Conservation (phyloP, 441 rosid genomes). For the Syzygium malaccense region DNA sequence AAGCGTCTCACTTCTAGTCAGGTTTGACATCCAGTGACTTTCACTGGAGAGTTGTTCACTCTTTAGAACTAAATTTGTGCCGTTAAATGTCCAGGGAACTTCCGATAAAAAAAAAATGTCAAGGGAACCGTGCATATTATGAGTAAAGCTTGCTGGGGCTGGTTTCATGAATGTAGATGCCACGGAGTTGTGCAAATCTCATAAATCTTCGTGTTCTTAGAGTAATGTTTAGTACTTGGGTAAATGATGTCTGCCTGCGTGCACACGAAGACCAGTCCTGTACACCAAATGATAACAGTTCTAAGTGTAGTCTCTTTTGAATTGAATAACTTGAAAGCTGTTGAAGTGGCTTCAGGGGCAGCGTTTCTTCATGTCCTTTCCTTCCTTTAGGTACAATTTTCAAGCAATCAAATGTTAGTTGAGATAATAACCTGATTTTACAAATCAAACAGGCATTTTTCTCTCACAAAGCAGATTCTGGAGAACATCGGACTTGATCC, state of each 20-base stretch:
- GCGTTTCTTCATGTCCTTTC: neutral
- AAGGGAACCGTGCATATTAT: neutral
- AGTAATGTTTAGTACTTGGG: neutral
- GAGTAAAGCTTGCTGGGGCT: neutral
- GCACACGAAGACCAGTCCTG: neutral
- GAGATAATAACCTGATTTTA: neutral
- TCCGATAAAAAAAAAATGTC: neutral
- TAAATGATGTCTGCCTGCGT: neutral
- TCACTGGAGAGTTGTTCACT: neutral
- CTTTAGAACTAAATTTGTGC: neutral
- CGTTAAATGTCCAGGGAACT: neutral
- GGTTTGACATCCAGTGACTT: neutral
- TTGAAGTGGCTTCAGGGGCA: neutral
- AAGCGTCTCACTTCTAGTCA: neutral
- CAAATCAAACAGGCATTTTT: conserved; percentile 58
- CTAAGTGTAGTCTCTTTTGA: neutral
- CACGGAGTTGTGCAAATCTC: neutral
- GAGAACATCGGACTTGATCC: conserved; percentile 49
- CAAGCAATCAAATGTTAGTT: neutral
- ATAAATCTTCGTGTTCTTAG: neutral
- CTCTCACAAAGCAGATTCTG: conserved; percentile 68
- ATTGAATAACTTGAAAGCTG: neutral
- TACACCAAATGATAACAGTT: neutral
- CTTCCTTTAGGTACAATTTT: neutral
- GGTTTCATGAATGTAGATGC: neutral